Percentiles rank a stretch among this genome's conserved stretches.
Evolutionary conservation across 2,329 filamentous ascomycete species (phyloP).

Genomic region (Raffaelea arxii): DNA sequence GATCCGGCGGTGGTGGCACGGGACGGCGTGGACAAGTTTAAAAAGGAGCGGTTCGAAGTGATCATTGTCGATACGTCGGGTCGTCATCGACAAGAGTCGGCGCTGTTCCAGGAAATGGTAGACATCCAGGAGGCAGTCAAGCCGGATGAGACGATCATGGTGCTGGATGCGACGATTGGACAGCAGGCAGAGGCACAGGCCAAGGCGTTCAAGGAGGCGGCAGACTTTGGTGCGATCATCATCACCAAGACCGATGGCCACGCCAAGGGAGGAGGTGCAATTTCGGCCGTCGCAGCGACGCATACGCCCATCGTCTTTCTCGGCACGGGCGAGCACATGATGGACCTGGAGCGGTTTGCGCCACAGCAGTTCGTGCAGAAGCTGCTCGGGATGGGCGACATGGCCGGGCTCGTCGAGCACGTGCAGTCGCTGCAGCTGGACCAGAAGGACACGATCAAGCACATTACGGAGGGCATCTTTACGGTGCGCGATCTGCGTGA

Average conservation of each 20-base stretch:
- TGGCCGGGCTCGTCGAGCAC: constrained; percentile 89
- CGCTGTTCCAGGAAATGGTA: constrained; percentile 94
- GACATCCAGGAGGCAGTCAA: constrained; percentile 87
- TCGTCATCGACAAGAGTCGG: constrained; percentile 87
- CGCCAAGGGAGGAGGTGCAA: constrained; percentile 90
- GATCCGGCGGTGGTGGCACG: constrained; percentile 87
- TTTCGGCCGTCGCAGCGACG: constrained; percentile 92
- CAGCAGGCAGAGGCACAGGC: constrained; percentile 92
- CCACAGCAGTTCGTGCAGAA: constrained; percentile 92
- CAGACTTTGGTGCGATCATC: constrained; percentile 95
- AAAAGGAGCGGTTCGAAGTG: constrained; percentile 95
- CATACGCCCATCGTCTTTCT: constrained; percentile 97
- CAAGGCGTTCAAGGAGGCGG: constrained; percentile 93
- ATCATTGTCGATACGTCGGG: constrained; percentile 98
- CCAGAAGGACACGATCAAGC: constrained; percentile 98
- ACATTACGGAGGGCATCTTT: constrained; percentile 94
- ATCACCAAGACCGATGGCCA: constrained; percentile 98
- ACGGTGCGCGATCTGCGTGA: constrained; percentile 90
- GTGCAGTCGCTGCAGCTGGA: constrained; percentile 92
- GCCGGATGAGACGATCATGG: constrained; percentile 97
- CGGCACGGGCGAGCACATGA: constrained; percentile 93
- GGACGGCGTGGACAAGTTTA: constrained; percentile 98
- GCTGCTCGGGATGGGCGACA: constrained; percentile 92
- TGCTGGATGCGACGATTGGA: constrained; percentile 91
- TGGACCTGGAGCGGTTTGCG: constrained; percentile 87